Evolutionary conservation across 495 filamentous ascomycete genomes (phyloP).

Genomic region (Neurospora sp.): DNA sequence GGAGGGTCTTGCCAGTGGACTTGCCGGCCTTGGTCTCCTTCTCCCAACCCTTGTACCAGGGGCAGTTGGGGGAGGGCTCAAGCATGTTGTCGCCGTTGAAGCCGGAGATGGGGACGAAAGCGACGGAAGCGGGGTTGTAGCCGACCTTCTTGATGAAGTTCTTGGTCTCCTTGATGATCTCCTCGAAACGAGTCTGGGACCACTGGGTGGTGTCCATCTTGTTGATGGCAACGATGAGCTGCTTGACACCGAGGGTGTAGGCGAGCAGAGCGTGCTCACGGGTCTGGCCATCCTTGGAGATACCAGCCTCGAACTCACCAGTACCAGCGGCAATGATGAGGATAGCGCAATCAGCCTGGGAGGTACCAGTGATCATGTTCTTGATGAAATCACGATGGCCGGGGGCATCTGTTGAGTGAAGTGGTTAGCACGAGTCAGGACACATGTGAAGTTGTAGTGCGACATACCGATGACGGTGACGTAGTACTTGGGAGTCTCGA

Average conservation of each 20-base stretch:
- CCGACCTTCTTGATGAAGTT: conserved; percentile 99
- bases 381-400: conserved; percentile 99
- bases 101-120: conserved; percentile 99
- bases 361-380: conserved; percentile 99
- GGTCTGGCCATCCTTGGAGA: conserved; percentile 99
- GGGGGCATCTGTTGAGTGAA: conserved; percentile 63
- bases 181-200: conserved; percentile 90
- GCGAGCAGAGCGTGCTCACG: conserved; percentile 99
- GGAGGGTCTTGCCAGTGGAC: conserved; percentile 88
- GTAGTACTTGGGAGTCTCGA: conserved; percentile 97
- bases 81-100: conserved; percentile 99
- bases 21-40: conserved; percentile 96
- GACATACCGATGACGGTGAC: conserved; percentile 93
- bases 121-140: conserved; percentile 97
- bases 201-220: conserved; percentile 99
- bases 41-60: conserved; percentile 99
- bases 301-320: conserved; percentile 99
- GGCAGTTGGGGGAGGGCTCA: conserved; percentile 81
- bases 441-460: background rate
- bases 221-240: conserved; percentile 99
- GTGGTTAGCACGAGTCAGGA: conserved; percentile 1
- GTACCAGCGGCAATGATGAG: conserved; percentile 99
- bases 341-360: conserved; percentile 98
- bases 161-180: conserved; percentile 99
- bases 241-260: conserved; percentile 99